Conservation (phyloP, 768 basidiomycete genomes). For the Favolaschia claudopus region DNA sequence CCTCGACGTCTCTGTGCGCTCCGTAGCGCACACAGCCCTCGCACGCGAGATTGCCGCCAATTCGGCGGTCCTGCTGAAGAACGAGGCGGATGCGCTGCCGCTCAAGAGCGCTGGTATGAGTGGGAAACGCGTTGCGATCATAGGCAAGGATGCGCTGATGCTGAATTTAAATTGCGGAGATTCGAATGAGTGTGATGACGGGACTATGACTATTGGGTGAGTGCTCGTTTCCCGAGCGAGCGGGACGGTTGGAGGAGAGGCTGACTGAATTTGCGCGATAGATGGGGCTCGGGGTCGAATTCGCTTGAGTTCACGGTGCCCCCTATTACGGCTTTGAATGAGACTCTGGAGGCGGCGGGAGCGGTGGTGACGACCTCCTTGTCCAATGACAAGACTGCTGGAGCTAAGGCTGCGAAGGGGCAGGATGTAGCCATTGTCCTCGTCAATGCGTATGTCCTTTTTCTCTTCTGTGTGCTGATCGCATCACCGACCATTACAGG, state of each 20-base stretch:
- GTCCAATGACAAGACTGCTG: constrained; percentile 50
- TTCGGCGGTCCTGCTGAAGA: constrained; percentile 75
- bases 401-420: constrained; percentile 47
- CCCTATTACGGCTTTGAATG: constrained; percentile 54
- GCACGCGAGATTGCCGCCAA: constrained; percentile 70
- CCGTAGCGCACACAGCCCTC: constrained; percentile 54
- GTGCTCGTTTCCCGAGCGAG: constrained; percentile 42
- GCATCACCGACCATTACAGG: constrained; percentile 47
- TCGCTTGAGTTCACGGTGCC: constrained; percentile 53
- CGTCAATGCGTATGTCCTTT: constrained; percentile 55
- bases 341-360: constrained; percentile 44
- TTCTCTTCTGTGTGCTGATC: constrained; percentile 10
- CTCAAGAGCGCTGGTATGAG: constrained; percentile 54
- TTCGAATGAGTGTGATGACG: constrained; percentile 61
- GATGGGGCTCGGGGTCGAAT: constrained; percentile 62
- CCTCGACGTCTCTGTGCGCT: constrained; percentile 51
- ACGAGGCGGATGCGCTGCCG: constrained; percentile 54
- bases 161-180: constrained; percentile 55
- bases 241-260: constrained; percentile 27
- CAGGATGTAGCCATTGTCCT: constrained; percentile 69
- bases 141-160: constrained; percentile 66
- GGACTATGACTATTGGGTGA: constrained; percentile 69
- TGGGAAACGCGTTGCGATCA: constrained; percentile 63
- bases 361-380: constrained; percentile 51
- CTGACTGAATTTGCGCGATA: constrained; percentile 29